These are phyloP conservation scores for Botrytis porri DNA, from an alignment of 2,329 filamentous ascomycete species.

Conservation along the genomic window DNA sequence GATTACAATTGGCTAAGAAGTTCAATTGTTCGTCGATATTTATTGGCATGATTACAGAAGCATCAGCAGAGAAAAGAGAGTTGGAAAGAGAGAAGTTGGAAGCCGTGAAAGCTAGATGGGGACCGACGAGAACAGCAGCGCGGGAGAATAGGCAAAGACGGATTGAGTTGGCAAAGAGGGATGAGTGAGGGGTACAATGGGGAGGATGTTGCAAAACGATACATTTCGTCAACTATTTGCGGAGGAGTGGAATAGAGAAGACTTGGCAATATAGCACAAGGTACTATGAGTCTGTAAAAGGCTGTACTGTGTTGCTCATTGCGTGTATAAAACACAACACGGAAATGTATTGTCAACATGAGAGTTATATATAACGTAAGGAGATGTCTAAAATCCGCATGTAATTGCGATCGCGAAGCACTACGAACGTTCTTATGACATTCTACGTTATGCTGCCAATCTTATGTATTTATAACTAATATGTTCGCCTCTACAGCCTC, in stretches of 20 bases:
- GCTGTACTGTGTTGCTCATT: slow-evolving; percentile 3
- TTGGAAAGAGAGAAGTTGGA: slow-evolving; percentile 47
- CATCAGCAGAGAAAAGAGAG: slow-evolving; percentile 46
- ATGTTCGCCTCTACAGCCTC: not conserved
- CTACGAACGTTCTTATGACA: not conserved
- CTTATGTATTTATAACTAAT: not conserved
- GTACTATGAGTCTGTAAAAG: not conserved
- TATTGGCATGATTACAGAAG: slow-evolving; percentile 55
- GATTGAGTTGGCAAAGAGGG: slow-evolving; percentile 38
- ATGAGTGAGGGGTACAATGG: slow-evolving; percentile 27
- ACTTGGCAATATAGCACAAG: not conserved
- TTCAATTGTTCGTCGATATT: slow-evolving; percentile 57
- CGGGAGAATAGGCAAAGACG: slow-evolving; percentile 55
- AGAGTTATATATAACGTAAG: not conserved
- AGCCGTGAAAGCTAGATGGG: slow-evolving; percentile 54
- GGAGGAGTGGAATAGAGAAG: not conserved
- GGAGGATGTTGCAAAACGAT: not conserved
- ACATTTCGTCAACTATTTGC: not conserved
- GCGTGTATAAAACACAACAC: slow-evolving; percentile 1
- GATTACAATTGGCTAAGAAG: slow-evolving; percentile 50
- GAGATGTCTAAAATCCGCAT: not conserved
- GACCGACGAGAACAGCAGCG: slow-evolving; percentile 52
- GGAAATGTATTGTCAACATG: slow-evolving; percentile 5
- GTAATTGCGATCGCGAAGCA: not conserved
- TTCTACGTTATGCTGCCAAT: not conserved